Evolutionary conservation across 139 green algal species (phyloP).

Genomic region (Chara braunii): DNA sequence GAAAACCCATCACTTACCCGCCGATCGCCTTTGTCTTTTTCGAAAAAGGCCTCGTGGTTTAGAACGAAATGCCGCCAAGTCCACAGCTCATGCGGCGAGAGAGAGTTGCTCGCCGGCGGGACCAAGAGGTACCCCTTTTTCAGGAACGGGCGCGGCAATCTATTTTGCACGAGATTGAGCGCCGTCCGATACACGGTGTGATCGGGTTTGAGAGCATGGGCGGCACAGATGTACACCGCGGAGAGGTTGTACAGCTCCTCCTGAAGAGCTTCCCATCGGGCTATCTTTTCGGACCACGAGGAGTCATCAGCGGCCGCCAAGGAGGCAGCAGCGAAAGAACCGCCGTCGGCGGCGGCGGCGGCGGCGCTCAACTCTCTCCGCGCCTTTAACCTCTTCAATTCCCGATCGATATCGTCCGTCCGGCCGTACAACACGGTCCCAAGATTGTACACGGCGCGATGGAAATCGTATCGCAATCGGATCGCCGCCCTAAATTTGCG

Average conservation of each 20-base stretch:
- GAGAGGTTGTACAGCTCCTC: conserved; percentile 34
- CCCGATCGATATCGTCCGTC: conserved; percentile 28
- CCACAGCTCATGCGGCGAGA: conserved; percentile 25
- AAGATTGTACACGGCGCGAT: conserved; percentile 40
- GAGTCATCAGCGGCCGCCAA: too few species aligned
- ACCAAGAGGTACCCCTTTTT: conserved; percentile 24
- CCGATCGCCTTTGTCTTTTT: too few species aligned
- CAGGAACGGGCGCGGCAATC: conserved; percentile 34
- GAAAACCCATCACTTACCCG: too few species aligned
- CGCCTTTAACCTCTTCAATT: too few species aligned
- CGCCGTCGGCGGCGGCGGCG: too few species aligned
- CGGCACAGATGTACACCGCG: conserved; percentile 32
- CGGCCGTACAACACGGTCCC: conserved; percentile 39
- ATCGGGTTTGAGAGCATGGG: conserved; percentile 32
- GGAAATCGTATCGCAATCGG: conserved; percentile 37
- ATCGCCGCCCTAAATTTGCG: conserved; percentile 39
- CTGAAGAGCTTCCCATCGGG: background rate
- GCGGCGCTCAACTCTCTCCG: too few species aligned
- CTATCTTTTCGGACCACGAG: too few species aligned
- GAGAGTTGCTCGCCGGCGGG: conserved; percentile 11
- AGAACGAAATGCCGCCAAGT: conserved; percentile 25
- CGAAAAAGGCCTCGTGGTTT: conserved; percentile 27
- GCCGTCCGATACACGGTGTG: conserved; percentile 36
- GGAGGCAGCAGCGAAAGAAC: too few species aligned
- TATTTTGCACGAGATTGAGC: conserved; percentile 19